A percentile compares a stretch with the other conserved stretches of the same genome.
Evolutionary conservation across 768 basidiomycete species (phyloP).

Genomic region (Auricularia sp.): DNA sequence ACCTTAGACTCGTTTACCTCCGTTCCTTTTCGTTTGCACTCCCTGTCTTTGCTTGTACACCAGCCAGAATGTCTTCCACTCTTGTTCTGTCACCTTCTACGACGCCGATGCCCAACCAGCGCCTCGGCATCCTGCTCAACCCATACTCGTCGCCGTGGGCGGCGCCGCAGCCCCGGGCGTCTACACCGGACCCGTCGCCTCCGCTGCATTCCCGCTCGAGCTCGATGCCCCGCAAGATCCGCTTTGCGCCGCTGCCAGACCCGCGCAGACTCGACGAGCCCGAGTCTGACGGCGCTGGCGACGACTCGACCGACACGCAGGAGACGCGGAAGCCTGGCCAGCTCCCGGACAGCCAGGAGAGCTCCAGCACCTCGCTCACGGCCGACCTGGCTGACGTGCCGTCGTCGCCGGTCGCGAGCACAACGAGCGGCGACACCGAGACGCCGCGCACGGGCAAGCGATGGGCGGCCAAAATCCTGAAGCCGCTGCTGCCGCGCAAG

Average conservation of each 20-base stretch:
- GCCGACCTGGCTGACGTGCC: not conserved
- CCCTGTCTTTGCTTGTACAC: not conserved
- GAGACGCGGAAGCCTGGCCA: conserved; percentile 4
- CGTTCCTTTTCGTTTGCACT: not conserved
- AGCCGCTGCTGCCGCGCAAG: conserved; percentile 15
- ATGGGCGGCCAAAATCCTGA: conserved; percentile 1
- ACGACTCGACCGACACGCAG: not conserved
- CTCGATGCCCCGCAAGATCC: conserved; percentile 33
- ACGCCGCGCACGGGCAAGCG: not conserved
- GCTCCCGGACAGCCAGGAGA: not conserved
- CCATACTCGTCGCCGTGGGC: not conserved
- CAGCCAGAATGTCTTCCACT: not conserved
- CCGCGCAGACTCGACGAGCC: conserved; percentile 45
- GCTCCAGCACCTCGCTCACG: conserved; percentile 1
- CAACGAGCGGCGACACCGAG: not conserved
- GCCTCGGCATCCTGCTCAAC: conserved; percentile 9
- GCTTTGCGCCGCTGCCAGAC: conserved; percentile 81
- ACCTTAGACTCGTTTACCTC: not conserved
- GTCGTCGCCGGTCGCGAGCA: not conserved
- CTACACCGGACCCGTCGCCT: not conserved
- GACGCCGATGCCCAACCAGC: not conserved
- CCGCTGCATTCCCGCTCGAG: conserved; percentile 7
- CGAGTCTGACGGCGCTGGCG: conserved; percentile 21
- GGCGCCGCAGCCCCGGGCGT: not conserved
- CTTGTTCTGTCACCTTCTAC: not conserved